phyloP scores from a whole-genome alignment of 2,329 filamentous ascomycete species.

The Alternaria atra region DNA sequence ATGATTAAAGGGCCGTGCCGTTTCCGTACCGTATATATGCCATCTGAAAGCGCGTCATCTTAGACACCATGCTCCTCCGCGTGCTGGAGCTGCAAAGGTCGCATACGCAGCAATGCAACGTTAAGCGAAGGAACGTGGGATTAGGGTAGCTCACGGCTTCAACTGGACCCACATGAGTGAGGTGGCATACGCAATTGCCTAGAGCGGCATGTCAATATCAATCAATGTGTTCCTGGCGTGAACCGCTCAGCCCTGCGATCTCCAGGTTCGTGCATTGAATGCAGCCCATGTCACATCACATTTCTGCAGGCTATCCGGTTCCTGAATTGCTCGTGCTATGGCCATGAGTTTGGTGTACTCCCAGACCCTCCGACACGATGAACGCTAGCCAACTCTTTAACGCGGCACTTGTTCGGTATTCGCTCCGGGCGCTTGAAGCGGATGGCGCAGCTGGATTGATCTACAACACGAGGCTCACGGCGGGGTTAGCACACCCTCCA shows the following conservation, averaged over 20 bases:
- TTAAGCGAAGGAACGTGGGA: conserved; percentile 17
- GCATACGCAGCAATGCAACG: conserved; percentile 27
- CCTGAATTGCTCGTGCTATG: conserved; percentile 35
- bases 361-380: conserved; percentile 15
- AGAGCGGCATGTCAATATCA: conserved; percentile 24
- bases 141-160: conserved; percentile 16
- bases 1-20: conserved; percentile 41
- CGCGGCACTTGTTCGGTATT: conserved; percentile 25
- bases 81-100: conserved; percentile 26
- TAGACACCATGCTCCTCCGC: conserved; percentile 31
- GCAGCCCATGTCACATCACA: conserved; percentile 41
- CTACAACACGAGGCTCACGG: conserved; percentile 24
- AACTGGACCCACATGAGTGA: conserved; percentile 25
- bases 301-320: conserved; percentile 29
- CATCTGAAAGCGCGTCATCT: conserved; percentile 34
- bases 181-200: conserved; percentile 17
- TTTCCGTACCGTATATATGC: conserved; percentile 37
- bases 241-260: conserved; percentile 41
- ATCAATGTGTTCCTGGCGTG: conserved; percentile 32
- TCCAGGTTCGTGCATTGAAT: conserved; percentile 32
- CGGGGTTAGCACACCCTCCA: conserved; percentile 31
- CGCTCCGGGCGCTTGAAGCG: conserved; percentile 20
- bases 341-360: conserved; percentile 36
- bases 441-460: conserved; percentile 16
- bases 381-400: conserved; percentile 20